phyloP scores from a whole-genome alignment of 441 rosid genomes.

The Manihot esculenta region DNA sequence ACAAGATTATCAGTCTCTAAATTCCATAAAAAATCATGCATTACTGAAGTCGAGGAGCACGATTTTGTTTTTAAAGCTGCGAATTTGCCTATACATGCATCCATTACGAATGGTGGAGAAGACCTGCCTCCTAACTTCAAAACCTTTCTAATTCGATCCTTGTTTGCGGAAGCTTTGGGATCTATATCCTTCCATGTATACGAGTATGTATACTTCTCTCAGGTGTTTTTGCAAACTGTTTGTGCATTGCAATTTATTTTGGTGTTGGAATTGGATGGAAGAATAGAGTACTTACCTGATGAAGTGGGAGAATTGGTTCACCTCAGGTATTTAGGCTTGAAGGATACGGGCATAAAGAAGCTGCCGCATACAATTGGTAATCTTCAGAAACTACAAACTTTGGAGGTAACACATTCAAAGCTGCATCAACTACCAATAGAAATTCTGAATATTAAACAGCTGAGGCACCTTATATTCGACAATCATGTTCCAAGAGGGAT shows the following conservation, averaged over 20 bases:
- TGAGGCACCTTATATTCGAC: slow-evolving; percentile 15
- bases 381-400: slow-evolving; percentile 18
- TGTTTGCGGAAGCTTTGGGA: slow-evolving; percentile 1
- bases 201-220: no score
- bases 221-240: slow-evolving; percentile 2
- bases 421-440: slow-evolving; percentile 6
- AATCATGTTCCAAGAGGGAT: slow-evolving; percentile 8
- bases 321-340: slow-evolving; percentile 15
- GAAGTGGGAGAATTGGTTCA: slow-evolving; percentile 17
- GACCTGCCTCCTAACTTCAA: neutral
- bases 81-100: neutral
- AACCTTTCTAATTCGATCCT: neutral
- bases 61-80: no score
- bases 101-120: neutral
- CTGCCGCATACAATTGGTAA: slow-evolving; percentile 18
- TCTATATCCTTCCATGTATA: no score
- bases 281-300: slow-evolving; percentile 14
- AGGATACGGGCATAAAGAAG: neutral
- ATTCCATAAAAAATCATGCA: no score
- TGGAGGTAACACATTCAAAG: neutral
- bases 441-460: slow-evolving; percentile 5
- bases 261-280: slow-evolving; percentile 17
- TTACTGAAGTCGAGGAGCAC: no score
- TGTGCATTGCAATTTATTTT: slow-evolving; percentile 6
- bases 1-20: no score